Conservation (phyloP, 495 filamentous ascomycete species). For the Tuber indicum region DNA sequence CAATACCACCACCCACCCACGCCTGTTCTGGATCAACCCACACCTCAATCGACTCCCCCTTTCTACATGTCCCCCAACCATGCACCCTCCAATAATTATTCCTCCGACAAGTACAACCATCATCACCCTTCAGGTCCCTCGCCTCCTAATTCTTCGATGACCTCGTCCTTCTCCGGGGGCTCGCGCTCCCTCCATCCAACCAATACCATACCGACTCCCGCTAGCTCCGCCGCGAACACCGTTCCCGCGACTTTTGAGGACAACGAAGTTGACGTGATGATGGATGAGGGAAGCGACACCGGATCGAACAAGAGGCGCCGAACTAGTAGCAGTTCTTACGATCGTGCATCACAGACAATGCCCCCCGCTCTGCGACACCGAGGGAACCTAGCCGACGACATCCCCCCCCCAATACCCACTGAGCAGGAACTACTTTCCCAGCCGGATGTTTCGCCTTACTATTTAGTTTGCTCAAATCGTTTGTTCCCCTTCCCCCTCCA, state of each 20-base stretch:
- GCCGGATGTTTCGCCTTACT: slow-evolving; percentile 39
- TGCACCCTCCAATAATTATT: slow-evolving; percentile 41
- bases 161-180: slow-evolving; percentile 25
- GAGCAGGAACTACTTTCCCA: slow-evolving; percentile 38
- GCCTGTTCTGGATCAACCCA: slow-evolving; percentile 39
- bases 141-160: slow-evolving; percentile 5
- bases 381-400: slow-evolving; percentile 28
- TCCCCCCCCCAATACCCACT: slow-evolving; percentile 32
- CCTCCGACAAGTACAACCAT: slow-evolving; percentile 35
- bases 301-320: slow-evolving; percentile 37
- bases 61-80: slow-evolving; percentile 41
- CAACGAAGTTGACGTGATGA: slow-evolving; percentile 45
- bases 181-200: slow-evolving; percentile 32
- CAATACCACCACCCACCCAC: slow-evolving; percentile 37
- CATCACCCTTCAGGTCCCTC: slow-evolving; percentile 22
- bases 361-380: slow-evolving; percentile 31
- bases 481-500: slow-evolving; percentile 32
- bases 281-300: slow-evolving; percentile 36
- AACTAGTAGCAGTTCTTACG: slow-evolving; percentile 38
- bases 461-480: slow-evolving; percentile 41
- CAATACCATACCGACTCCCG: slow-evolving; percentile 47
- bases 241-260: slow-evolving; percentile 40
- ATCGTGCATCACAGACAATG: slow-evolving; percentile 28
- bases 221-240: slow-evolving; percentile 44
- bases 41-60: slow-evolving; percentile 38